Conservation (phyloP, 495 filamentous ascomycete species). For the Aspergillus bridgeri region DNA sequence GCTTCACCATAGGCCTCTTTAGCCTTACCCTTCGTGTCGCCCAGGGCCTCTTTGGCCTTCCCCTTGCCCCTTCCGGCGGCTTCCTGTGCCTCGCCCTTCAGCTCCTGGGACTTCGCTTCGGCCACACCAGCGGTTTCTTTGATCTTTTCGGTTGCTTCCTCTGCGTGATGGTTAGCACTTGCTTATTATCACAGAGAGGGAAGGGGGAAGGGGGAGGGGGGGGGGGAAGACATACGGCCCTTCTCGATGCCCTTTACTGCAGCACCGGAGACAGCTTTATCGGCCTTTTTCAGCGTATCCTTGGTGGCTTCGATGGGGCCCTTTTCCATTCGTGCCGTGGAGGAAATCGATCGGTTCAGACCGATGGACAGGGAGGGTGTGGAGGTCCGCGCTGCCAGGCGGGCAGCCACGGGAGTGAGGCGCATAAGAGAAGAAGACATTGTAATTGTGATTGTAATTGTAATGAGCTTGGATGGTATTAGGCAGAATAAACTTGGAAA, state of each 20-base stretch:
- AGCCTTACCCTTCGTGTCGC: conserved; percentile 43
- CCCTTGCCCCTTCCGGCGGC: conserved; percentile 35
- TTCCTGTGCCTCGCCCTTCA: conserved; percentile 42
- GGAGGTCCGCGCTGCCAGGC: conserved; percentile 18
- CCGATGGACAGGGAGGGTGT: conserved; percentile 16
- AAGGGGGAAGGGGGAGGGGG: background rate
- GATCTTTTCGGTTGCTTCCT: conserved; percentile 40
- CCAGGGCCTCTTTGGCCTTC: conserved; percentile 37
- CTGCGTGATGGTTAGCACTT: conserved; percentile 23
- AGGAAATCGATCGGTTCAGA: conserved; percentile 30
- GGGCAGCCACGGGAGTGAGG: conserved; percentile 14
- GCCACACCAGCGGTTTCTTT: conserved; percentile 38
- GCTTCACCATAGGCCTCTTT: conserved; percentile 38
- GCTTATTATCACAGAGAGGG: background rate
- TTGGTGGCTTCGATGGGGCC: conserved; percentile 49
- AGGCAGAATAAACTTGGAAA: too few relatives aligned
- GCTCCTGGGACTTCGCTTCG: conserved; percentile 29
- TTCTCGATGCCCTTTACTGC: conserved; percentile 61
- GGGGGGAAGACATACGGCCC: conserved; percentile 41
- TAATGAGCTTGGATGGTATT: background rate
- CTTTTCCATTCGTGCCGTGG: conserved; percentile 26
- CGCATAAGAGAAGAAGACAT: conserved; percentile 31
- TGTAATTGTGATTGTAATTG: conserved; percentile 5
- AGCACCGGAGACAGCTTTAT: conserved; percentile 50
- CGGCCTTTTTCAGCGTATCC: conserved; percentile 54